A percentile compares a stretch with the other conserved stretches of the same genome.
Evolutionary conservation across 2,329 filamentous ascomycete species (phyloP).

Genomic region (Sarocladiaceae sp.): DNA sequence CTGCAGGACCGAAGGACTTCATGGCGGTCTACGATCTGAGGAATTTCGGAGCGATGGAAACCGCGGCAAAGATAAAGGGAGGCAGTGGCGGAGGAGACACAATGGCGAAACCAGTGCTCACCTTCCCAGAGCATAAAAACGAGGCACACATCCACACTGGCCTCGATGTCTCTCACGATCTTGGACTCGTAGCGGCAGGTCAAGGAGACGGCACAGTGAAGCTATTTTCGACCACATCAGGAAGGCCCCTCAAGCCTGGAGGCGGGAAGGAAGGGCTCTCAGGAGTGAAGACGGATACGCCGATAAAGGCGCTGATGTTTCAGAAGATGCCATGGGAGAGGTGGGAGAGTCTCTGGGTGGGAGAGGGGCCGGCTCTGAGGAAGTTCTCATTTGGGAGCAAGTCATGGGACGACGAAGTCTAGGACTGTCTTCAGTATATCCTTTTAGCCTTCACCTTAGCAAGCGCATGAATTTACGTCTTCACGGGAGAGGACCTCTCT

Average conservation of each 20-base stretch:
- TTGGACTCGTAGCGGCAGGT: conserved; percentile 49
- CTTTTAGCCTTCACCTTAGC: too few relatives aligned
- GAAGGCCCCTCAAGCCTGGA: conserved; percentile 28
- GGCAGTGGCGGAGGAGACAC: background rate
- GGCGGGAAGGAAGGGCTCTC: conserved; percentile 19
- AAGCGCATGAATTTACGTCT: too few relatives aligned
- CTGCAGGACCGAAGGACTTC: conserved; percentile 43
- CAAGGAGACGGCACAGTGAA: conserved; percentile 45
- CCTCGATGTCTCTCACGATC: conserved; percentile 40
- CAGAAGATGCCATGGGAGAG: conserved; percentile 38
- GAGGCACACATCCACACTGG: conserved; percentile 43
- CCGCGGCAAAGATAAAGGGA: background rate
- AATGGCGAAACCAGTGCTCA: conserved; percentile 34
- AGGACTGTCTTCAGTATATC: background rate
- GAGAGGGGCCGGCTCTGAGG: conserved; percentile 28
- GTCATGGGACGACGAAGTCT: conserved; percentile 27
- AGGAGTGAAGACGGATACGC: conserved; percentile 18
- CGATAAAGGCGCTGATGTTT: conserved; percentile 42
- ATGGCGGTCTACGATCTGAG: conserved; percentile 51
- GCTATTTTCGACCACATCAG: conserved; percentile 46
- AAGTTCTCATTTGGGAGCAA: conserved; percentile 40
- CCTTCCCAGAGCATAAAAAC: conserved; percentile 49
- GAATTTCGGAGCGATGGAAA: background rate
- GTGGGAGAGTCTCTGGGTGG: conserved; percentile 44
- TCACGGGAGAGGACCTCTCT: too few relatives aligned